Evolutionary conservation across 1,139 yeast species (phyloP), one percentile per base, ranked within the genome.

Genomic region (Suhomyces anneliseae): DNA sequence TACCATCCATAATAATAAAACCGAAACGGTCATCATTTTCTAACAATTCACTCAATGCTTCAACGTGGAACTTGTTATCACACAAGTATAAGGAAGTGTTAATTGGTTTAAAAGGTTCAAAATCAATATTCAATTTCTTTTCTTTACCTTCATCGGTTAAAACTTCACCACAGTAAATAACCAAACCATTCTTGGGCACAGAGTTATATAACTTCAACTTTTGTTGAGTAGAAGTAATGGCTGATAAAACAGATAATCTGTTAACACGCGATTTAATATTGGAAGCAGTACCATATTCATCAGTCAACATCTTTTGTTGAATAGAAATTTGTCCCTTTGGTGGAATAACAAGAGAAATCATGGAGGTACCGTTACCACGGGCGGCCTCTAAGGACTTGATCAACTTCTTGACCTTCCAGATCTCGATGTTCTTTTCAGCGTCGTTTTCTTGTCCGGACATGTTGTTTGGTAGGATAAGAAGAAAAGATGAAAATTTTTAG

Each of bases 1-100:
- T 90, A 89, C 99, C 99, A 72, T 93, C 99, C 99, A 93, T 93
- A 61, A 93, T 86, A 61, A 93, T 93, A 74, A 93, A 93, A 44
- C 99, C 99, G 60, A 92, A 93, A 70, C 90, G 83, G 66, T 95
- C 97, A 69, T 93, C 99, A 56, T 90, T 85, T 74, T 93, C 97
- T 58, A 93, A 79, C 65, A 93, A 80, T 72, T 93, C 99, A 44
- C 96, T 82, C 52, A 93, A 80, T 3, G 97, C 97, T 71, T 93
- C 99, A 33, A 96, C 95, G 70, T 93, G 99, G 79, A 93, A 93
- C 69, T 92, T 93, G 76, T 92, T 92, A 76, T 93, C 99, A 82
- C 99, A 93, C 60, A 92, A 72, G 68, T 93, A 93, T 62, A 93
- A 78, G 11, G 97, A 88, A 27, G 99, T 93, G 77, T 93, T 93